Base-by-base conservation (phyloP, 2,329 filamentous ascomycete genomes). In the Drechslerella dactyloides region DNA sequence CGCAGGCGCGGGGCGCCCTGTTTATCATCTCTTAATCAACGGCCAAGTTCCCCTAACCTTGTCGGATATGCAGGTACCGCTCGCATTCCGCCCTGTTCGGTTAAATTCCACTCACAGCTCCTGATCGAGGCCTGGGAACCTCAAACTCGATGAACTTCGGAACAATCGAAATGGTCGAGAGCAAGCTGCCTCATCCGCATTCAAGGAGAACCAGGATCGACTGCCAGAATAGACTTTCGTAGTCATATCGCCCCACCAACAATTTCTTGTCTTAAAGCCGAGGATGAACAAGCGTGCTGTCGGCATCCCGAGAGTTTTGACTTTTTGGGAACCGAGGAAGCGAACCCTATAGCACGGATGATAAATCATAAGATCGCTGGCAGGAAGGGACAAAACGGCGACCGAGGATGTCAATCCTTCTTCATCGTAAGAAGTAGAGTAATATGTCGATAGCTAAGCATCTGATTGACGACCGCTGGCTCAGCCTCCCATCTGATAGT, bases 331-430 rank as follows among this genome's bases (percentile, higher is more conserved):
- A 62, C 59, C 59, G 60, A 64, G 40, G 55, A 72, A 65, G 60
- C 68, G 68, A 72, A 72, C 59, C 55, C 27, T 72, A 72, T 72
- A 65, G 59, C 24, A 54, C 68, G 55, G 59, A 65, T 72, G 54
- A 72, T 72, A 72, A 72, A 55, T 17, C 54, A 63, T 70, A 70
- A 70, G 65, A 70, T 70, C 65, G 65, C 59, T 70, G 5, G 54
- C 42, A 58, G 48, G 50, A 59, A 55, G 50, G 48, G 40, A 6
- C 51, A 46, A 58, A 48, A 44, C 58, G 65, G 58, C 51, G 65
- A 63, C 65, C 53, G 57, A 57, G 51, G 57, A n/a, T 33, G 27
- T 33, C 27, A 33, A 33, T 33, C 27, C 3, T 33, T 33, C 27
- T n/a, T 8, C 27, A 33, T 8, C 27, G 27, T 33, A 33, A 8